phyloP scores from a whole-genome alignment of 768 basidiomycete genomes.

The Chalciporus piperatus region DNA sequence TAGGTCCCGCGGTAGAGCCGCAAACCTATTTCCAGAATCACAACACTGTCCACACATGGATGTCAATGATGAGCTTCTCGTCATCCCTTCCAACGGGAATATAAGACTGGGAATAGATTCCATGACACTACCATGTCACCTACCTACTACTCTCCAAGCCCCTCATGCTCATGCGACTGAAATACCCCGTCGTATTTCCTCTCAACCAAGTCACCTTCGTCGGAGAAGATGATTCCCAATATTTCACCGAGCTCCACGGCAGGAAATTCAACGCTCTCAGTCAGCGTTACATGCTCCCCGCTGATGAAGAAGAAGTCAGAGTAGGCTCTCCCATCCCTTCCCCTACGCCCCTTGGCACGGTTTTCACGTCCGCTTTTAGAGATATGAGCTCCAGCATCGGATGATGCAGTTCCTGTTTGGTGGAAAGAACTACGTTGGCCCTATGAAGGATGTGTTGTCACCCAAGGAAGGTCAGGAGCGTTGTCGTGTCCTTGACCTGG shows the following conservation, averaged over 20 bases:
- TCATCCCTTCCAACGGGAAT: slow-evolving; percentile 29
- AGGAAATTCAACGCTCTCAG: slow-evolving; percentile 57
- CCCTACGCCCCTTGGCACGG: background rate
- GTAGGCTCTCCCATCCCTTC: slow-evolving; percentile 31
- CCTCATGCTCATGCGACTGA: slow-evolving; percentile 27
- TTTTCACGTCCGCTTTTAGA: slow-evolving; percentile 36
- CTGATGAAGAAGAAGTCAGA: slow-evolving; percentile 63
- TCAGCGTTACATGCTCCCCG: slow-evolving; percentile 58
- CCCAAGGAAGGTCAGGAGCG: slow-evolving; percentile 29
- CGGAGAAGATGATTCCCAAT: slow-evolving; percentile 46
- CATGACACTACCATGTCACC: slow-evolving; percentile 19
- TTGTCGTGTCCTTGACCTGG: slow-evolving; percentile 58
- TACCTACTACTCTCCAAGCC: slow-evolving; percentile 3
- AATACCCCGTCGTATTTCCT: slow-evolving; percentile 33
- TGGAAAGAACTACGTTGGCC: slow-evolving; percentile 65
- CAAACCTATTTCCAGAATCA: slow-evolving; percentile 14
- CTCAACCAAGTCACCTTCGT: slow-evolving; percentile 36
- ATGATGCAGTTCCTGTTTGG: slow-evolving; percentile 65
- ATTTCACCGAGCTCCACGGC: slow-evolving; percentile 52
- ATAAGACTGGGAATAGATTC: slow-evolving; percentile 26
- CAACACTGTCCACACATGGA: slow-evolving; percentile 20
- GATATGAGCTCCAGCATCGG: slow-evolving; percentile 60
- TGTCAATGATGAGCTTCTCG: slow-evolving; percentile 30
- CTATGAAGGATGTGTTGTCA: slow-evolving; percentile 54
- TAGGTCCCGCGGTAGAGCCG: slow-evolving; percentile 35